Conservation (phyloP, 1,139 yeast genomes). For the Suhomyces anneliseae region DNA sequence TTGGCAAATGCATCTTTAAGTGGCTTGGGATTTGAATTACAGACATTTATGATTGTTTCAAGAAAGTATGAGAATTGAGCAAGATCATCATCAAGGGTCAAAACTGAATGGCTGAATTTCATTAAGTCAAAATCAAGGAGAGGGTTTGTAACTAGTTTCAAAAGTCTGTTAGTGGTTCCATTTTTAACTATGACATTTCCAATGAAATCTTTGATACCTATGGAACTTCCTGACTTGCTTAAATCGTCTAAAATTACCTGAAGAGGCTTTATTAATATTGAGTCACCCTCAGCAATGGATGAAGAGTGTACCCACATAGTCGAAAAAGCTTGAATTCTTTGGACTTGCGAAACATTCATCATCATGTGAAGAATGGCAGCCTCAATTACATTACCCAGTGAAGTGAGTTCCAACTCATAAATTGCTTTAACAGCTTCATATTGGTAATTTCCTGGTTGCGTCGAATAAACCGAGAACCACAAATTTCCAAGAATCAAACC, state of each 20-base stretch:
- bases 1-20: conserved; percentile 49
- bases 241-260: conserved; percentile 68
- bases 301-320: conserved; percentile 62
- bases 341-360: conserved; percentile 33
- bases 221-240: conserved; percentile 38
- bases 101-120: conserved; percentile 14
- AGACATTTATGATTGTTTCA: conserved; percentile 49
- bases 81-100: conserved; percentile 50
- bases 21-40: conserved; percentile 43
- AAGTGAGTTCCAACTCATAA: conserved; percentile 41
- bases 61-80: conserved; percentile 59
- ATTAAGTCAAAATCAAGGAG: conserved; percentile 43
- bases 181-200: conserved; percentile 46
- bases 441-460: conserved; percentile 50
- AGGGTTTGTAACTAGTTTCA: conserved; percentile 56
- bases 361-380: conserved; percentile 58
- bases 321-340: conserved; percentile 50
- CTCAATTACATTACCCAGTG: conserved; percentile 49
- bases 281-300: conserved; percentile 40
- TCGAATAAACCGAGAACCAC: conserved; percentile 49
- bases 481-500: conserved; percentile 40
- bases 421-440: conserved; percentile 61
- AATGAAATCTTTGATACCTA: conserved; percentile 60
- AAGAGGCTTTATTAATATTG: conserved; percentile 62
- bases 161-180: conserved; percentile 60